Evolutionary conservation across 2,329 filamentous ascomycete genomes (phyloP), one percentile per base, ranked within the genome.

Genomic region (Stemphylium lycopersici): DNA sequence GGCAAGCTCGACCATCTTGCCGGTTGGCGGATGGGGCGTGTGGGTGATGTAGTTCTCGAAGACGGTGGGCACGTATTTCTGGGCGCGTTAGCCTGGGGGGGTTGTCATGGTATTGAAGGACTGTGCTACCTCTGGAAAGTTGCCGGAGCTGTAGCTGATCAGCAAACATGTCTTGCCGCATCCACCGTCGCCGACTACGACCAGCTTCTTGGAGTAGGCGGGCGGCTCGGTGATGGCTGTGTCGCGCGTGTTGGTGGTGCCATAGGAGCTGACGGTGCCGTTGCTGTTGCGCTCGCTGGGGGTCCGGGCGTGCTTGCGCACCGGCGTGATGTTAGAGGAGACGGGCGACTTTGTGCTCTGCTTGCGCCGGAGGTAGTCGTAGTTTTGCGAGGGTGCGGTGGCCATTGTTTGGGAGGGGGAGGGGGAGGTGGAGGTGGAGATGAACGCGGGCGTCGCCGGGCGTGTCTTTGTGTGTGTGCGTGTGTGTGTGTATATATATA

Each of bases 41-140:
- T 96, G 93, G 49, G 95, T 97, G 79, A 99, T 98, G 85, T 99
- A 99, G 82, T 99, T 99, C 75, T 99, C 95, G 76, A 99, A 99
- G 47, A 99, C 95, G 2, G 95, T 99, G 3, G 95, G 95, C 36
- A 99, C 95, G 71, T 99, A 99, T 98, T 97, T 98, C 95, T 99
- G 70, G 18, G 8, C 32, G 31, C 24, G 54, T 66, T 37, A 66
- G 61, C 34, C 24, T 8, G 3, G 12, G 12, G 16, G n/a, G n/a
- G n/a, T 26, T 32, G 6, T 42, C 13, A 8, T 44, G 33, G 7
- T 16, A 8, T 40, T 11, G n/a, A 44, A 15, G 11, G 10, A 36
- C 15, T 4, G 18, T 2, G 29, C 39, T 81, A 97, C 95, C 90
- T 99, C 93, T 78, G 95, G 95, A 75, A 99, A 99, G 77, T 96